Evolutionary conservation across 495 filamentous ascomycete genomes (phyloP), one percentile per base, ranked within the genome.

Genomic region (Podospora didyma): DNA sequence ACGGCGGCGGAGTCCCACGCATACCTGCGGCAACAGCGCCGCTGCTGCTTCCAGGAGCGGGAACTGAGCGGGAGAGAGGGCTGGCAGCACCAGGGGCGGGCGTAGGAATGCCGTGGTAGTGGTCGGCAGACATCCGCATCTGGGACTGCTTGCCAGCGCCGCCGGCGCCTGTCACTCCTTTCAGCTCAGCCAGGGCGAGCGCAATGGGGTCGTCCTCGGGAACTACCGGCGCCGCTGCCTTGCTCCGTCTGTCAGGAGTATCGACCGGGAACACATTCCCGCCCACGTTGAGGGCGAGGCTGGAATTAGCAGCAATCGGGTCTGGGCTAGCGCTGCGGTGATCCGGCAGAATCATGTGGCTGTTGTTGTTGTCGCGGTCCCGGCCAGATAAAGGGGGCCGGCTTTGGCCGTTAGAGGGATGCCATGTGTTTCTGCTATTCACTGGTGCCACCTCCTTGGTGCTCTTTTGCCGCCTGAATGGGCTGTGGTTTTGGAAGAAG

Each of bases 241-340:
- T 64, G 39, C 65, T 72, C 42, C 69, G 70, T 10, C 67, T 69
- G 53, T 93, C 90, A 0, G 91, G 88, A 6, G 89, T 88, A n/a
- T 89, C 88, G 7, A 99, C 92, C 62, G 96, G 86, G 72, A 99
- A 97, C 22, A 97, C 92, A 62, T 97, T 99, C 64, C 90, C 87
- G 7, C 95, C 95, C 17, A 99, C 83, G 68, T 96, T 96, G n/a
- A 99, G 79, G 46, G 96, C 93, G 65, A 97, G 86, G 70, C 88
- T 96, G 46, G 95, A 89, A 37, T 92, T 83, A 34, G 95, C 92
- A 68, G 96, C 93, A 26, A 93, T 91, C 2, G 92, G 94, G 49
- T 99, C 95, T 2, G 92, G 90, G 64, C 87, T 77, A 47, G 64
- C 69, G 24, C 70, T 76, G 56, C 72, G 74, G 51, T 80, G 39